Evolutionary conservation across 257 asterid species (phyloP).

Genomic region (Salvia hispanica): DNA sequence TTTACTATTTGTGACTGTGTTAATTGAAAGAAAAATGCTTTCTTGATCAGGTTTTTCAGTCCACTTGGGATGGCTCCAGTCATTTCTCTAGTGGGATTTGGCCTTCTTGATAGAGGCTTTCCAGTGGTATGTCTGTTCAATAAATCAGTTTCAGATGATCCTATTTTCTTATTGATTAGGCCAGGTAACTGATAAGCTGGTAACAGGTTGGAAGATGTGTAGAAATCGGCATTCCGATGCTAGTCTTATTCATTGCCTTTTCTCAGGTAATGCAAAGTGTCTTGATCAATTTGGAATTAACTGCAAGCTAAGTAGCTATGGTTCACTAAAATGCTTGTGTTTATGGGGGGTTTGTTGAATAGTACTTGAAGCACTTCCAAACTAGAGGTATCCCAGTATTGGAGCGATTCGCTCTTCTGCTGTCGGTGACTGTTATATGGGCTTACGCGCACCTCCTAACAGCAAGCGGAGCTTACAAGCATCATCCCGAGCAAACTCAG

Average conservation of each 20-base stretch:
- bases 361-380: constrained; percentile 91
- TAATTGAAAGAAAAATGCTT: background rate
- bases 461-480: constrained; percentile 93
- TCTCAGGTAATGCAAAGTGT: constrained; percentile 61
- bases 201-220: constrained; percentile 84
- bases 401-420: constrained; percentile 82
- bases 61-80: constrained; percentile 99
- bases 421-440: constrained; percentile 79
- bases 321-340: background rate
- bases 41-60: constrained; percentile 74
- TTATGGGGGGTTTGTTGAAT: constrained; percentile 22
- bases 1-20: background rate
- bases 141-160: no score
- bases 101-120: constrained; percentile 89
- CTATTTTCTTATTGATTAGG: no score
- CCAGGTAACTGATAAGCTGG: background rate
- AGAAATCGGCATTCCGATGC: constrained; percentile 92
- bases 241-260: constrained; percentile 78
- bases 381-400: constrained; percentile 63
- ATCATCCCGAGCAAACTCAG: constrained; percentile 73
- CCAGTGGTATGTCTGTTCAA: constrained; percentile 60
- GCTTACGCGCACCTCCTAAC: constrained; percentile 96
- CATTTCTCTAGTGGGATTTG: constrained; percentile 83
- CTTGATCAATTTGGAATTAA: no score
- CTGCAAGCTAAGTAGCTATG: no score